Base-by-base conservation (phyloP, 805 yeast genomes). In the Zygosaccharomyces pseudorouxii region DNA sequence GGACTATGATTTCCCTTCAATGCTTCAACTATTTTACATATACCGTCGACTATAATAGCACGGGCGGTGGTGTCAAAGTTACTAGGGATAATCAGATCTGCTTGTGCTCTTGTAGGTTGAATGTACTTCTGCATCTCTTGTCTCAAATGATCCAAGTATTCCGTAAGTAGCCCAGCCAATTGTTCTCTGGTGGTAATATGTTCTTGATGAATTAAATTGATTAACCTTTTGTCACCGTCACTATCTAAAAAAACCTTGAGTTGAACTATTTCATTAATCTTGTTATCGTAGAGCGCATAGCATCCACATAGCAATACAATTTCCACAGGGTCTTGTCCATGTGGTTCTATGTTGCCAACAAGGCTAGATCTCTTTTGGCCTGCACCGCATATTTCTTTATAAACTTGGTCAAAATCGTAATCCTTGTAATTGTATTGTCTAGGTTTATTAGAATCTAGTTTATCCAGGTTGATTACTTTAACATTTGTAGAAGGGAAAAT, bases 221-320 rank as follows among this genome's bases (percentile, higher is more conserved):
- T 82, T 36, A 90, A 70, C 47, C 97, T 70, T 4, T 85, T 80
- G 64, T 90, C 98, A 1, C 92, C 81, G 65, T 90, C 97, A 52
- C 89, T 78, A 55, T 87, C 93, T 12, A 90, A 74, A 57, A 84
- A 90, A 2, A 90, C 79, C 59, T 80, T 84, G 54, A 89, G 71
- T 1, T 79, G 72, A 0, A 90, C 82, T 59, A 76, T 52, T 9
- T 70, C 70, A 30, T 86, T 67, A 9, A 90, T 64, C 16, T 70
- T 71, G 39, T 70, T 68, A 62, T 87, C 83, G 59, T 80, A 85
- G 20, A 90, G 71, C 0, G 96, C 92, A 60, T 90, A 90, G 16
- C 84, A 70, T 2, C 98, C 97, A 55, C 82, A 82, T 1, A 89
- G 75, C 5, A 89, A 64, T 10, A 76, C 63, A 14, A 79, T 57